Base-by-base conservation (phyloP, 306 rosid species). In the Pterocarpus santalinus region DNA sequence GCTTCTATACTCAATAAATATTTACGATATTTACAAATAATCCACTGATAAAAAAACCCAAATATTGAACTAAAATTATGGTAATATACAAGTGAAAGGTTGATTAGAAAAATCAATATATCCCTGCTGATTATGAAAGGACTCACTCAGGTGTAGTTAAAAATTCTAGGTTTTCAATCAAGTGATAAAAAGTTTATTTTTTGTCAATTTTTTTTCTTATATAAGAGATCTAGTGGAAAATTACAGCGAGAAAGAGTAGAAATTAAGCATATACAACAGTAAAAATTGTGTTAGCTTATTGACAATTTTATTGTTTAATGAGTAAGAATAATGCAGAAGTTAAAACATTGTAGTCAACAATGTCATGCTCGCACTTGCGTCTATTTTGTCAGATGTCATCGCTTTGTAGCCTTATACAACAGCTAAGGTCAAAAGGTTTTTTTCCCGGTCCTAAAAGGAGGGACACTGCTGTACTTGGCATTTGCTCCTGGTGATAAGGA, bases 341-440 rank as follows among this genome's bases (percentile, higher is more conserved):
- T 35, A 38, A 51, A 71, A 61, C n/a, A 30, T 56, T 16, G 61
- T 44, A 55, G 80, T 74, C 84, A 81, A 73, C 62, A 80, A 62
- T 49, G 58, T 60, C 67, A 58, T 51, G 16, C 57, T 51, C 57
- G 14, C 12, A 51, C 22, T 13, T 51, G 47, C 47, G 5, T 43
- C 14, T 44, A 67, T 10, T 6, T 41, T 41, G 14, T 14, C 5
- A 69, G 34, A 39, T 66, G 33, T 69, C 61, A 33, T 69, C 4
- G n/a, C 41, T 46, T 69, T 46, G 74, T 49, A 49, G 5, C n/a
- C 8, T 70, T 70, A 33, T 32, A 13, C 61, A 7, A 13, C 61
- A 7, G 8, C 47, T 33, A 13, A 62, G 64, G 64, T 35, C 34
- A 72, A 70, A 70, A 52, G 33, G 28, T 22, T 6, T 7, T 15